Percentiles rank a stretch among this genome's conserved stretches.
These are phyloP conservation scores for Parascedosporium putredinis DNA, from an alignment of 2,329 filamentous ascomycete species.

Conservation along the genomic window DNA sequence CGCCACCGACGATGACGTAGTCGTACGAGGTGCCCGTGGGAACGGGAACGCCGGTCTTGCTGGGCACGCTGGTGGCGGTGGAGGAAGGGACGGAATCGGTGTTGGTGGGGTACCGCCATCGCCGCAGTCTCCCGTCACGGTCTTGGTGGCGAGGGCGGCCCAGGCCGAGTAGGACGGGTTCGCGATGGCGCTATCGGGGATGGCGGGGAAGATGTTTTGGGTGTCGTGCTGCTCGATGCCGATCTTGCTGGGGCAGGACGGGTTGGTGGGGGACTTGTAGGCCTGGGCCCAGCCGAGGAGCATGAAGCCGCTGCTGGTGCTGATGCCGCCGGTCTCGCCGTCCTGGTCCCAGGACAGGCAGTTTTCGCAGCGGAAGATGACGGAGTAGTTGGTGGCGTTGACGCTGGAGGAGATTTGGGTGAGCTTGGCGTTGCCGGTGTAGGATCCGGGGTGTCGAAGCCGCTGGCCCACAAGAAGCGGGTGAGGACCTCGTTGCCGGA, in stretches of 20 bases:
- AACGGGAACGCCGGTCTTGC: conserved; percentile 22
- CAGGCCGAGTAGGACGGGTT: conserved; percentile 31
- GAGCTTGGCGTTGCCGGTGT: conserved; percentile 51
- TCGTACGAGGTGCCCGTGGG: conserved; percentile 34
- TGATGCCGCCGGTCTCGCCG: conserved; percentile 29
- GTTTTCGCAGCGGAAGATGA: conserved; percentile 55
- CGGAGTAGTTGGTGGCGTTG: conserved; percentile 46
- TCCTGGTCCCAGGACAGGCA: conserved; percentile 44
- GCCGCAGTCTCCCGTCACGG: conserved; percentile 24
- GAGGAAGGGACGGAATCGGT: conserved; percentile 10
- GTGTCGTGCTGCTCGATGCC: conserved; percentile 44
- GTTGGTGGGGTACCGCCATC: conserved; percentile 9
- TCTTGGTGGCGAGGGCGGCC: conserved; percentile 32
- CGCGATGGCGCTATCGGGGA: conserved; percentile 23
- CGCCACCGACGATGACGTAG: conserved; percentile 54
- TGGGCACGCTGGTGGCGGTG: conserved; percentile 16
- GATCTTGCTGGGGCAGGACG: conserved; percentile 31
- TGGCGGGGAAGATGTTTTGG: conserved; percentile 37
- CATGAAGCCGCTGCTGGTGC: conserved; percentile 32
- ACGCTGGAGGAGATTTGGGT: conserved; percentile 49
- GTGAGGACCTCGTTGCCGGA: conserved; percentile 42
- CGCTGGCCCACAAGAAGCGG: conserved; percentile 44
- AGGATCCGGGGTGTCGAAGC: conserved; percentile 48
- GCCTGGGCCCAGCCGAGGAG: conserved; percentile 48
- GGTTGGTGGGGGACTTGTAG: conserved; percentile 29